Base-by-base conservation (phyloP, 495 filamentous ascomycete species). In the Copromyces sp. region DNA sequence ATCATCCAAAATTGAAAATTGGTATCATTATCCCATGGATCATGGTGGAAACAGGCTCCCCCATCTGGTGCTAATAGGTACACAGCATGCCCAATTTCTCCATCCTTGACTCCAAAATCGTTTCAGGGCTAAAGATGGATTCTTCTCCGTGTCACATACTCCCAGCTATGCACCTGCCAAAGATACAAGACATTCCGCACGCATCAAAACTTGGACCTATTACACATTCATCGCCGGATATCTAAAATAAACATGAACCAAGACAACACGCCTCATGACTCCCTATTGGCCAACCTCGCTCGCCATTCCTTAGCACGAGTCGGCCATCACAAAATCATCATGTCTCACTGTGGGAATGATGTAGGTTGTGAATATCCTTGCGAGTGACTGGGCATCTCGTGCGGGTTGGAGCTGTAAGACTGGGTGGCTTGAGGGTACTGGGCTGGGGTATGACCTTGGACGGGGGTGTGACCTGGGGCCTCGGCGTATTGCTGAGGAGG, bases 401-500 rank as follows among this genome's bases (percentile, higher is more conserved):
- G 53, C 29, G 29, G 3, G 6, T 65, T 65, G 29, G 53, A 35
- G 29, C 6, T 65, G 29, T 65, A 65, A 17, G 53, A 65, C 53
- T 65, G 53, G 53, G 53, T 35, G 12, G 53, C 16, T 17, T 65
- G 53, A 16, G 7, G 29, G 14, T 65, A 65, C 53, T 65, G 53
- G 53, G 53, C 53, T 35, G 53, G 47, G 47, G 47, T 59, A 59
- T 59, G 47, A 59, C 20, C 47, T 59, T 59, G 47, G 9, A 9
- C 20, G 20, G 47, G 53, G 29, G 53, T 65, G 32, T 65, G 53
- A 65, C 29, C 53, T 35, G 53, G 53, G 29, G 29, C 53, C 32
- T 65, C 53, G 53, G 53, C 53, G 35, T 78, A 73, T 12, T 68
- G 37, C 70, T 76, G 75, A 16, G 40, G 37, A 20, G 59, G 42